Evolutionary conservation across 371 early-diverging fungal genomes (phyloP), one percentile per base, ranked within the genome.

Genomic region (Mucor velutinosus): DNA sequence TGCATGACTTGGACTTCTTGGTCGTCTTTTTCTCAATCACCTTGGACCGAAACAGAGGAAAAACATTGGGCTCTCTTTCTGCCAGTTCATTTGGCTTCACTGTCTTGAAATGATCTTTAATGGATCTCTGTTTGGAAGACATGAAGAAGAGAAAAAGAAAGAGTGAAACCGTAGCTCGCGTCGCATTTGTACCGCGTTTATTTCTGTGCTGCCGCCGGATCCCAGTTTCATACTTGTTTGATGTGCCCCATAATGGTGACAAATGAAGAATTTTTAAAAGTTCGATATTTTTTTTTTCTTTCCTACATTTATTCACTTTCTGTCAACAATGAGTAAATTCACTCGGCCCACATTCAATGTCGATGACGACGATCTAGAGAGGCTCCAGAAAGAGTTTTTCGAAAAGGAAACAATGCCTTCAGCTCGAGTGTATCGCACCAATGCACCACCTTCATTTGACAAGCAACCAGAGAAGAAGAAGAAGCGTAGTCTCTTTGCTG

Each of bases 341-440:
- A 65, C 62, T 57, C 64, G 72, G 29, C 72, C 72, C 1, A 72
- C 64, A 12, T 72, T 72, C 47, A 65, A 68, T 58, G 72, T 64
- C 5, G 69, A 72, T 35, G 89, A 90, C 59, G 87, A 90, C 11
- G 89, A 88, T 62, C 78, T 91, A 7, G 81, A 89, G 37, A 75
- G 76, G 15, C 64, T 89, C 56, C 89, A 91, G 43, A 72, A 78
- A 29, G 86, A 86, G 58, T 91, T 89, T 65, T 76, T 83, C 58
- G 76, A 64, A 19, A 75, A 69, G 8, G 62, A 74, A 1, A 78
- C 72, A 56, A 65, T 45, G 25, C 85, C 84, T 6, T 82, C 89
- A 0, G 89, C 90, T 6, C 73, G 75, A 27, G 85, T 84, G 15
- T 60, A 73, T 39, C 72, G 82, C n/a, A 72, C 69, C 47, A 59